phyloP scores from a whole-genome alignment of 805 yeast genomes.

The Saitoella complicata region DNA sequence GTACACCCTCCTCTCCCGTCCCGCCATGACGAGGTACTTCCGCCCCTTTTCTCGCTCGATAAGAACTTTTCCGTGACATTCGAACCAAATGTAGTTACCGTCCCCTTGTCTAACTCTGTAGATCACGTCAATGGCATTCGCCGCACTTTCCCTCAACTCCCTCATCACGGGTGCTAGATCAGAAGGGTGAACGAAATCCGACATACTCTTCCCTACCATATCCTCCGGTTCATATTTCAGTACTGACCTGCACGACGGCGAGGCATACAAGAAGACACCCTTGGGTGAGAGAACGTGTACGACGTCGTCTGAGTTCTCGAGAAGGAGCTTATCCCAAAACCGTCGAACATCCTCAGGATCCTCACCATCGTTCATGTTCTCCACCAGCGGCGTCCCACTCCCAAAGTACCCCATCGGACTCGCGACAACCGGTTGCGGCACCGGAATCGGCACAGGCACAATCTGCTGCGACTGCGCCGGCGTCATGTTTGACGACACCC shows the following conservation, averaged over 20 bases:
- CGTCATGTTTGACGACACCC: too few relatives aligned
- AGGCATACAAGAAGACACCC: constrained; percentile 5
- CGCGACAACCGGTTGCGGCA: too few relatives aligned
- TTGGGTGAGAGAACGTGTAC: constrained; percentile 7
- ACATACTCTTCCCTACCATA: constrained; percentile 2
- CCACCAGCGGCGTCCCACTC: too few relatives aligned
- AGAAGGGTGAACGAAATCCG: constrained; percentile 5
- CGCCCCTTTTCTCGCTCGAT: constrained; percentile 3
- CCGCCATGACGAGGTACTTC: constrained; percentile 5
- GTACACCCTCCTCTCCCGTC: constrained; percentile 6
- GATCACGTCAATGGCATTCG: constrained; percentile 1
- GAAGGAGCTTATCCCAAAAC: constrained; percentile 1
- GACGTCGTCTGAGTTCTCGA: constrained; percentile 4
- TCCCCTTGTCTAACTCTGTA: constrained; percentile 4
- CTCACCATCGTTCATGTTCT: too few relatives aligned
- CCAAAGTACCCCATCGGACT: too few relatives aligned
- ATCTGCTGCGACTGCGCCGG: too few relatives aligned
- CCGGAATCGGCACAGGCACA: too few relatives aligned
- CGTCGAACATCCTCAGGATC: too few relatives aligned
- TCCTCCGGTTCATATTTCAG: constrained; percentile 8
- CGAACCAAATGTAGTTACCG: constrained; percentile 8
- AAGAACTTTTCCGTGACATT: constrained; percentile 2
- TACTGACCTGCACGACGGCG: constrained; percentile 3
- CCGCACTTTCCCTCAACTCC: constrained; percentile 4
- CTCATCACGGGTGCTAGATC: constrained; percentile 7